Evolutionary conservation across 495 filamentous ascomycete species (phyloP).

Genomic region (Lindgomyces ingoldianus): DNA sequence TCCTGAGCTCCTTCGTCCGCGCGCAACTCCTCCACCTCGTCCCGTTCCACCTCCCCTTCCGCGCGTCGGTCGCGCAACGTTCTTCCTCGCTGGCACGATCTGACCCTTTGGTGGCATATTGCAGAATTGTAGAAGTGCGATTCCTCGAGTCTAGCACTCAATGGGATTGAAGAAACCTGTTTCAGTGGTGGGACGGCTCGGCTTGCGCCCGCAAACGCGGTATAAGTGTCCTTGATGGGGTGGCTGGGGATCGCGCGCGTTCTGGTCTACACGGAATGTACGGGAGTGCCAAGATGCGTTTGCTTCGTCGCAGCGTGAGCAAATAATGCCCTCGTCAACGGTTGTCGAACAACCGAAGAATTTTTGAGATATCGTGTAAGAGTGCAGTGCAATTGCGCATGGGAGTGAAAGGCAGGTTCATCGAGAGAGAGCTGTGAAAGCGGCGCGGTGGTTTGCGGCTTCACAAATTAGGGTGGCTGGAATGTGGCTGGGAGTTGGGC

Average conservation of each 20-base stretch:
- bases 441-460: no score
- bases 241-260: conserved; percentile 5
- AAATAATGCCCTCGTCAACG: no score
- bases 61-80: conserved; percentile 28
- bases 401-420: neutral
- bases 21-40: neutral
- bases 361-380: neutral
- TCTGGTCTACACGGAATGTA: no score
- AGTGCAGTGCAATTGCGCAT: conserved; percentile 7
- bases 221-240: neutral
- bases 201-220: neutral
- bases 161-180: no score
- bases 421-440: neutral
- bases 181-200: no score
- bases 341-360: neutral
- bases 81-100: conserved; percentile 6
- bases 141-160: no score
- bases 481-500: neutral
- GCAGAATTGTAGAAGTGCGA: neutral
- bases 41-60: conserved; percentile 7
- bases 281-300: no score
- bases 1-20: conserved; percentile 5
- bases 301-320: neutral
- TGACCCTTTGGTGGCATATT: conserved; percentile 20
- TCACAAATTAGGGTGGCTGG: neutral